phyloP scores from a whole-genome alignment of 2,329 filamentous ascomycete species.

The Fusarium pseudoanthophilum region DNA sequence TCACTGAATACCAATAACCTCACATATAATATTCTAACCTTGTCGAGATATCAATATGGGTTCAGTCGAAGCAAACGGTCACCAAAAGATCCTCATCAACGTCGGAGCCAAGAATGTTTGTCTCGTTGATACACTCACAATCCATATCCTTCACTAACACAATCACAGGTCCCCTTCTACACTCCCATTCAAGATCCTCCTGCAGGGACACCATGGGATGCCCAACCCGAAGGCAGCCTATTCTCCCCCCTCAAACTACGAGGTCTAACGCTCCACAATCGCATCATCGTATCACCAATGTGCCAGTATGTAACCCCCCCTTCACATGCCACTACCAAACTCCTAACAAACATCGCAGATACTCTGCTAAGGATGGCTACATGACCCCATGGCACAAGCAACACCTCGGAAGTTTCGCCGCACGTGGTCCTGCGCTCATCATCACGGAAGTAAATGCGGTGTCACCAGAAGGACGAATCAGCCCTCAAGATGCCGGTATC shows the following conservation, averaged over 20 bases:
- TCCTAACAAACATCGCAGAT: slow-evolving; percentile 14
- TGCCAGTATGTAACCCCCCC: slow-evolving; percentile 52
- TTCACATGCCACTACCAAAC: background rate
- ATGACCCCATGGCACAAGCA: slow-evolving; percentile 57
- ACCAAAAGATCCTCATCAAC: slow-evolving; percentile 33
- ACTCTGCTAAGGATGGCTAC: slow-evolving; percentile 54
- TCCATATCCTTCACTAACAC: background rate
- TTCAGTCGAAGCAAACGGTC: slow-evolving; percentile 4
- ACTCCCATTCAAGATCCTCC: slow-evolving; percentile 42
- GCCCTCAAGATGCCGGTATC: slow-evolving; percentile 73
- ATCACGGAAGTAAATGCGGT: slow-evolving; percentile 77
- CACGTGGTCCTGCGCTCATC: slow-evolving; percentile 64
- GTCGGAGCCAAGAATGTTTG: slow-evolving; percentile 33
- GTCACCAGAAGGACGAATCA: slow-evolving; percentile 74
- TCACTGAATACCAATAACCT: background rate
- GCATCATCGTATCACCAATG: slow-evolving; percentile 60
- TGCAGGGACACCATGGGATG: slow-evolving; percentile 40
- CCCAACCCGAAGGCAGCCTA: slow-evolving; percentile 44
- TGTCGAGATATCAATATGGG: background rate
- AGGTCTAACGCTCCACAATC: slow-evolving; percentile 57
- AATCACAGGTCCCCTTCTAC: slow-evolving; percentile 37
- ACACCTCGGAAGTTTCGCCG: slow-evolving; percentile 53
- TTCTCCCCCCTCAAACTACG: slow-evolving; percentile 59
- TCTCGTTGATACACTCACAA: background rate
- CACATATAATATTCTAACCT: background rate